Evolutionary conservation across 768 basidiomycete genomes (phyloP).

Genomic region (Mycena capillaripes): DNA sequence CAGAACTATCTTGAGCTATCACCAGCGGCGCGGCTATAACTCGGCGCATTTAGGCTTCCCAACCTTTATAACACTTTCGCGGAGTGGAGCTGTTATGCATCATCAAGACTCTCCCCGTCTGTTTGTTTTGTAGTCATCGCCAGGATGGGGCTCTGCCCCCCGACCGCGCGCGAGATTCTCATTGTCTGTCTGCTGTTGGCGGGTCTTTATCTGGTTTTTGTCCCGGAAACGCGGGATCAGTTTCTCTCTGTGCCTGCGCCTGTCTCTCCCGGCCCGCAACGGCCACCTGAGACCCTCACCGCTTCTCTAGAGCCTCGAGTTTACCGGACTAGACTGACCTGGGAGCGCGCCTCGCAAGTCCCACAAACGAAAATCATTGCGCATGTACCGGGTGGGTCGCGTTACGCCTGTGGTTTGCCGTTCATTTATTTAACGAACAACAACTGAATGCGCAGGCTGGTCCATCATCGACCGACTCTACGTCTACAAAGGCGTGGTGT

Average conservation of each 20-base stretch:
- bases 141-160: constrained; percentile 38
- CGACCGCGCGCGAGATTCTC: constrained; percentile 60
- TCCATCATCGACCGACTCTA: constrained; percentile 90
- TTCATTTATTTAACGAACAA: neutral
- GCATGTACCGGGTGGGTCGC: constrained; percentile 26
- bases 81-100: no score
- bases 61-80: constrained; percentile 1
- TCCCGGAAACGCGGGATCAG: constrained; percentile 11
- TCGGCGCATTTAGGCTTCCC: neutral
- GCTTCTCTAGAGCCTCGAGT: neutral
- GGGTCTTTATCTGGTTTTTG: constrained; percentile 32
- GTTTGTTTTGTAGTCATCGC: neutral
- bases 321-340: constrained; percentile 14
- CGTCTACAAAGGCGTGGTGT: constrained; percentile 84
- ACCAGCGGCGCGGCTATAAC: neutral
- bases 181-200: constrained; percentile 56
- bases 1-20: constrained; percentile 13
- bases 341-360: constrained; percentile 8
- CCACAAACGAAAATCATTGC: constrained; percentile 25
- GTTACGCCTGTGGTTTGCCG: no score
- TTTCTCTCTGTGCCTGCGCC: constrained; percentile 38
- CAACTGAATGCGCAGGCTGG: constrained; percentile 42
- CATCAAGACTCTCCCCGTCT: no score
- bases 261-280: constrained; percentile 10
- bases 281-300: neutral